Evolutionary conservation across 257 asterid genomes (phyloP).

Genomic region (Parsonsia alboflavescens): DNA sequence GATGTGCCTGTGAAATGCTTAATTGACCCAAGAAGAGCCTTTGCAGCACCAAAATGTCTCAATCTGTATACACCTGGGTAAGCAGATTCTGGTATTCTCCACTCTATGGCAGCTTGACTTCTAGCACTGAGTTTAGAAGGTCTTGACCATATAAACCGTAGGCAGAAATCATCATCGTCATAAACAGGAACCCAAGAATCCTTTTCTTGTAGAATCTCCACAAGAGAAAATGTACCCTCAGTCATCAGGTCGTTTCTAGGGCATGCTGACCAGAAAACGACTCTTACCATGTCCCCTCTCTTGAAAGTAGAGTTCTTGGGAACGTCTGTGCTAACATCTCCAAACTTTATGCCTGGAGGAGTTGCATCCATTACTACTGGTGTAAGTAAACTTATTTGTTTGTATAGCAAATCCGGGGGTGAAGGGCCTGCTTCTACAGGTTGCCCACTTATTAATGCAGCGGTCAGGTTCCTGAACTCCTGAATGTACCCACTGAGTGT

Average conservation of each 20-base stretch:
- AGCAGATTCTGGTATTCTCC: slow-evolving; percentile 58
- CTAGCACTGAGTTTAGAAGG: slow-evolving; percentile 71
- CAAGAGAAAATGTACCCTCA: slow-evolving; percentile 92
- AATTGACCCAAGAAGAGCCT: slow-evolving; percentile 56
- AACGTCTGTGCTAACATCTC: slow-evolving; percentile 61
- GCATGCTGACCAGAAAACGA: slow-evolving; percentile 80
- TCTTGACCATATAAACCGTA: slow-evolving; percentile 85
- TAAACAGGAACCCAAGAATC: slow-evolving; percentile 76
- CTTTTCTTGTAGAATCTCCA: slow-evolving; percentile 63
- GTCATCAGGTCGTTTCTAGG: slow-evolving; percentile 97
- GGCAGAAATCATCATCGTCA: slow-evolving; percentile 86
- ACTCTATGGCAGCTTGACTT: slow-evolving; percentile 47
- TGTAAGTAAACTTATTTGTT: slow-evolving; percentile 68
- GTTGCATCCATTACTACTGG: slow-evolving; percentile 75
- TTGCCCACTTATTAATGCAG: slow-evolving; percentile 47
- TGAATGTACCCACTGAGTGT: slow-evolving; percentile 88
- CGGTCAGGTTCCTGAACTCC: slow-evolving; percentile 68
- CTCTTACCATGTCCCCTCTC: slow-evolving; percentile 65
- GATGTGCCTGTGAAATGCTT: slow-evolving; percentile 86
- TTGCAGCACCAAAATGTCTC: slow-evolving; percentile 89
- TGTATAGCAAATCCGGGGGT: slow-evolving; percentile 71
- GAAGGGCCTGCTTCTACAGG: slow-evolving; percentile 63
- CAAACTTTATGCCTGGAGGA: slow-evolving; percentile 59
- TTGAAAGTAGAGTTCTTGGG: slow-evolving; percentile 65
- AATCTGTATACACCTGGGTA: slow-evolving; percentile 78